Conservation (phyloP, 1,284 basidiomycete genomes). For the Cerrena zonata region DNA sequence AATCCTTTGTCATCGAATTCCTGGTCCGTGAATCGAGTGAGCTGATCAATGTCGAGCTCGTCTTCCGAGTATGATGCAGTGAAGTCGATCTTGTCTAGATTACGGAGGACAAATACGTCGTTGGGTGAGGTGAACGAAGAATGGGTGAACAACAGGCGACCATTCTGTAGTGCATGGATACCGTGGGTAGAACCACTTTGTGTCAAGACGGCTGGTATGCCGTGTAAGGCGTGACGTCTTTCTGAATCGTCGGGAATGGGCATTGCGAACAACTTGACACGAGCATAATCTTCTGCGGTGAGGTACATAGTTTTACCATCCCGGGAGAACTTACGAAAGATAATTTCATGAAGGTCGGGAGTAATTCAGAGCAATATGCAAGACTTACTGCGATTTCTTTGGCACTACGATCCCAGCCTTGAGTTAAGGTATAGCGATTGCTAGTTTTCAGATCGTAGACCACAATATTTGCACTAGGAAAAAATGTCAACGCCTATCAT, state of each 20-base stretch:
- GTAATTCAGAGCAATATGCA: neutral
- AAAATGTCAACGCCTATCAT: neutral
- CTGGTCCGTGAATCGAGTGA: slow-evolving; percentile 58
- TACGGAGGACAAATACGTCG: slow-evolving; percentile 59
- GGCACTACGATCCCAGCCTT: slow-evolving; percentile 80
- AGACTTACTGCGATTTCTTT: slow-evolving; percentile 47
- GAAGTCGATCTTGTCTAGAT: slow-evolving; percentile 23
- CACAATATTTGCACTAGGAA: slow-evolving; percentile 61
- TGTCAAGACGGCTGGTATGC: slow-evolving; percentile 55
- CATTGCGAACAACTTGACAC: slow-evolving; percentile 64
- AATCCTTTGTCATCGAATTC: slow-evolving; percentile 56
- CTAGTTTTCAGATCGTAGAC: slow-evolving; percentile 68
- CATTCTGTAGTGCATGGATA: slow-evolving; percentile 54
- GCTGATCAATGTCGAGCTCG: slow-evolving; percentile 37
- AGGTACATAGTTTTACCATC: slow-evolving; percentile 71
- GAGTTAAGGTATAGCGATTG: slow-evolving; percentile 66
- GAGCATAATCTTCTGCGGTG: slow-evolving; percentile 71
- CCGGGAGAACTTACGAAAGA: slow-evolving; percentile 58
- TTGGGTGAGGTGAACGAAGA: slow-evolving; percentile 71
- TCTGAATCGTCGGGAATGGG: slow-evolving; percentile 40
- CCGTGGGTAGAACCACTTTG: slow-evolving; percentile 49
- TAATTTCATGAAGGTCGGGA: neutral
- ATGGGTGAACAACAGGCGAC: slow-evolving; percentile 59
- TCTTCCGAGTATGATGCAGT: slow-evolving; percentile 4
- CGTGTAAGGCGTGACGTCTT: too few relatives aligned